Evolutionary conservation across 2,329 filamentous ascomycete species (phyloP), one percentile per base, ranked within the genome.

Genomic region (Ascochyta rabiei): DNA sequence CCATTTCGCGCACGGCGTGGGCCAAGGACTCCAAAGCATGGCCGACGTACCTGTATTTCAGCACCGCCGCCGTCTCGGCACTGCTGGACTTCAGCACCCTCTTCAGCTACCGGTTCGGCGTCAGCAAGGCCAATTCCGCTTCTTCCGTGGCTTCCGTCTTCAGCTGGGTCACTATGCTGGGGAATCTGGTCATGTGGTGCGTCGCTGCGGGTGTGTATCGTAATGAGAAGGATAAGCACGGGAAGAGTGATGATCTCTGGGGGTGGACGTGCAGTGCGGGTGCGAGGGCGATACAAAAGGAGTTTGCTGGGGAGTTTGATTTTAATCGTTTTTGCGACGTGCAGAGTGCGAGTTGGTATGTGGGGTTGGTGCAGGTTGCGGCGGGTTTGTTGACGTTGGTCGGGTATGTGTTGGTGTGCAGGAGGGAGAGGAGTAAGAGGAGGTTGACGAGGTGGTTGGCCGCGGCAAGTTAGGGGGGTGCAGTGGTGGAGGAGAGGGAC

Each of bases 31-130:
- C 73, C 24, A 74, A 72, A 35, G 57, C 62, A 4, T 77, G 75
- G 74, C 76, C 76, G 4, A 77, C 75, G 3, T 77, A 69, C 58
- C 71, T 75, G 63, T 78, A 78, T 63, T 71, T 76, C 51, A 56
- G 39, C 47, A 61, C 76, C 16, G 68, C 76, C 0, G 55, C 53
- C 16, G 40, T 69, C 1, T 73, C 74, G 0, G 57, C 71, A 13
- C 0, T 76, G 0, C 63, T 78, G 48, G 72, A 79, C 56, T 39
- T 72, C 26, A 42, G 52, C 31, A 73, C 76, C 19, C 28, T 79
- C 15, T 46, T 76, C 13, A 56, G 60, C 3, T 79, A 79, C 56
- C 49, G 46, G 19, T 63, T 53, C 38, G 66, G 72, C 16, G 53
- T 76, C 1, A 53, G 67, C 16, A 48, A 54, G 5, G 75, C 75